Base-by-base conservation (phyloP, 2,329 filamentous ascomycete species). In the Trichoderma atrobrunneum region DNA sequence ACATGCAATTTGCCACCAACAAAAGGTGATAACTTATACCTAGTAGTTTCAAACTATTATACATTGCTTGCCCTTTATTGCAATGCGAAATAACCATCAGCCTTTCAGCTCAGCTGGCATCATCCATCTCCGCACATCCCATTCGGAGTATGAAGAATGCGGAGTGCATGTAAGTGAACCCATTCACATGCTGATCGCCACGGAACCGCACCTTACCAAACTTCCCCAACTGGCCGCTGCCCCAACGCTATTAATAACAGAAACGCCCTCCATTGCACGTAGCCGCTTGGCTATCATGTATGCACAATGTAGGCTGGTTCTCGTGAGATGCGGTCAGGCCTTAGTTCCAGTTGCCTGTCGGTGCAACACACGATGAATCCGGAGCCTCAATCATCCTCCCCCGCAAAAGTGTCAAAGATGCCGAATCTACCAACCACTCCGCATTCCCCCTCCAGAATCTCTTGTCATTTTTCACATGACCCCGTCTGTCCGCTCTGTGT, bases 161-260 rank as follows among this genome's bases (percentile, higher is more conserved):
- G 28, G 57, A 34, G 57, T 34, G 59, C 32, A 62, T 62, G 34
- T 26, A 39, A 62, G 59, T 62, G 12, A 36, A 39, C 12, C 11
- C 30, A 34, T 66, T 66, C 63, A 66, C 63, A 66, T 66, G 48
- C 48, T 26, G 51, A 57, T 66, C 63, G 14, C 21, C 14, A 14
- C 36, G 32, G 32, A 26, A 39, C 21, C 32, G 34, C 59, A 54
- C 21, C n/a, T 32, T 28, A 28, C 21, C 34, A 63, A 63, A 28
- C 12, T n/a, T 36, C 24, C 48, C 48, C 28, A 61, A 34, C 26
- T 30, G 32, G 51, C 51, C 57, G 5, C 26, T 43, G 56, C 56
- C 56, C 14, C 36, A 69, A 48, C 64, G 7, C 56, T 36, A 70
- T 70, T 70, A 70, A 61, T 70, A 70, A 70, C 66, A 70, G 43